These are phyloP conservation scores for Nemania diffusa DNA, from an alignment of 2,329 filamentous ascomycete genomes.

Conservation along the genomic window DNA sequence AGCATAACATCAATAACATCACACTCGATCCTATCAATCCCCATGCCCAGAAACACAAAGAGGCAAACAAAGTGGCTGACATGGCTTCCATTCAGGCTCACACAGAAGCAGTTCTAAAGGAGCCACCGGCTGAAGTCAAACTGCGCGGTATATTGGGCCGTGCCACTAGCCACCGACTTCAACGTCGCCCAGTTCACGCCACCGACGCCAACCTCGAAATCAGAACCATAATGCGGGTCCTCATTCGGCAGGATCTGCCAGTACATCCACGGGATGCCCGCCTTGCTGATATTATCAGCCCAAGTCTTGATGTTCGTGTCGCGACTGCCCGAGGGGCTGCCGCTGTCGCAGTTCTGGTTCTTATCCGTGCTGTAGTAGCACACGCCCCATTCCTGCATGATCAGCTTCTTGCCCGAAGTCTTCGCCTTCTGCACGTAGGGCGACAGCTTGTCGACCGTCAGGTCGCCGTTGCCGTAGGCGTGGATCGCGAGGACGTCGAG, in stretches of 20 bases:
- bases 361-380: constrained; percentile 12
- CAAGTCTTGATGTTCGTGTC: constrained; percentile 8
- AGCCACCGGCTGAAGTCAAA: constrained; percentile 17
- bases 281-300: constrained; percentile 12
- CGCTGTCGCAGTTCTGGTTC: constrained; percentile 1
- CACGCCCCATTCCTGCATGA: constrained; percentile 17
- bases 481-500: constrained; percentile 14
- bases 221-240: not conserved
- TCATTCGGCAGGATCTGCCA: constrained; percentile 8
- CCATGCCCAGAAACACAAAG: not conserved
- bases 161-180: constrained; percentile 6
- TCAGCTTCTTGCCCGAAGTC: constrained; percentile 4
- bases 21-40: not conserved
- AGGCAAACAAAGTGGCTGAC: not conserved
- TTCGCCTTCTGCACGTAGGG: constrained; percentile 2
- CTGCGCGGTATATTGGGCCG: constrained; percentile 6
- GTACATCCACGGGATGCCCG: constrained; percentile 17
- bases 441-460: constrained; percentile 11
- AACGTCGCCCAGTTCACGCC: constrained; percentile 4
- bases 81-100: not conserved
- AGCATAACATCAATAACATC: too few species aligned
- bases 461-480: constrained; percentile 11
- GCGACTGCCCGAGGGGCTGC: constrained; percentile 2
- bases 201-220: constrained; percentile 8
- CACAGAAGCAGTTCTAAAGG: not conserved